Evolutionary conservation across 2,329 filamentous ascomycete genomes (phyloP).

Genomic region (Lecanosticta acicola): DNA sequence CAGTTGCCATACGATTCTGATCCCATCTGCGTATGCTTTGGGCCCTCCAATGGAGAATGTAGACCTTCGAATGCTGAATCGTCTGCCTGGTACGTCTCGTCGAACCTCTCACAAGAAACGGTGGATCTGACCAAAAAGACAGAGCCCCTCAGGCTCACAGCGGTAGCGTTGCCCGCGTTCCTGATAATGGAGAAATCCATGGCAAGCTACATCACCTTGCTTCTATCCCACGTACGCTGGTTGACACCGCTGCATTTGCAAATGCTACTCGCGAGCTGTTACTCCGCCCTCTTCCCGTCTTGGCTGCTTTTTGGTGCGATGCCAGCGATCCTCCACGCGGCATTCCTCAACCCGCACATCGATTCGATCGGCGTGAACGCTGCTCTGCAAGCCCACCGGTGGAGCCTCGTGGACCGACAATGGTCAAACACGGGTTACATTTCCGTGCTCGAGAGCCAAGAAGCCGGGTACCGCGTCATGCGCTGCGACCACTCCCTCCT

Average conservation of each 20-base stretch:
- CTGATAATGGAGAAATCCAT: neutral
- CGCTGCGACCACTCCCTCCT: conserved; percentile 91
- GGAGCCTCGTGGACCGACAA: conserved; percentile 69
- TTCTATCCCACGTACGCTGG: neutral
- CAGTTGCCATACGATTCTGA: conserved; percentile 56
- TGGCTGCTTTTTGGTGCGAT: conserved; percentile 60
- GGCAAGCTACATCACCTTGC: neutral
- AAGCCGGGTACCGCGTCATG: conserved; percentile 70
- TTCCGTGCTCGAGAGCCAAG: conserved; percentile 73
- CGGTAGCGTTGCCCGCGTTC: neutral
- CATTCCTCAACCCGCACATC: conserved; percentile 68
- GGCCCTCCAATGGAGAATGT: conserved; percentile 9
- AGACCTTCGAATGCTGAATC: neutral
- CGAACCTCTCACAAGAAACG: neutral
- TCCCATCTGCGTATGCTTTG: conserved; percentile 37
- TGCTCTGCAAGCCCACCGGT: conserved; percentile 60
- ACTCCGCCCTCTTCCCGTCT: conserved; percentile 59
- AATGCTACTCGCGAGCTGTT: conserved; percentile 58
- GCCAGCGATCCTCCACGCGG: conserved; percentile 67
- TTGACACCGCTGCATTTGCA: conserved; percentile 70
- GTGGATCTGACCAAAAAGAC: neutral
- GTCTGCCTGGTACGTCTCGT: neutral
- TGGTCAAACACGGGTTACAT: conserved; percentile 91
- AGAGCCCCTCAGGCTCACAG: neutral
- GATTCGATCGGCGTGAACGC: conserved; percentile 54